A percentile compares a stretch with the other conserved stretches of the same genome.
phyloP scores from a whole-genome alignment of 2,329 filamentous ascomycete genomes.

The Aspergillus chevalieri region DNA sequence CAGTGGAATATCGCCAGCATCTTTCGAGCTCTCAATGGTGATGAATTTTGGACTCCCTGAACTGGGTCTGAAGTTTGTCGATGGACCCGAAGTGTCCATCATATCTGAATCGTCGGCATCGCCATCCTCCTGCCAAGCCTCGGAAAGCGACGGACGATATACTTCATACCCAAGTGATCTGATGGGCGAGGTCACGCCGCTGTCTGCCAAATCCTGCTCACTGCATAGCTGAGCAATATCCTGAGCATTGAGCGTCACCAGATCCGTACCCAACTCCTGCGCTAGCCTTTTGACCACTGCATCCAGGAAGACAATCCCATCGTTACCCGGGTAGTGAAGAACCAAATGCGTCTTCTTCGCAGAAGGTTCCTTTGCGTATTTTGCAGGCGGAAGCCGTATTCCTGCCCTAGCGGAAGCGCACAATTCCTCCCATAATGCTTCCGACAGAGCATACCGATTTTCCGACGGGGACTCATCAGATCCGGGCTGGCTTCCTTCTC shows the following conservation, averaged over 20 bases:
- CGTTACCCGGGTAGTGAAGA: constrained; percentile 54
- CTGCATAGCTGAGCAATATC: constrained; percentile 41
- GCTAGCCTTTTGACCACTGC: constrained; percentile 60
- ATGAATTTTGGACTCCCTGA: constrained; percentile 24
- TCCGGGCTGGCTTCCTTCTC: constrained; percentile 12
- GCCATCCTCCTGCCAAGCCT: constrained; percentile 31
- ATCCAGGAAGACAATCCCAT: constrained; percentile 51
- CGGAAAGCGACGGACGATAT: constrained; percentile 33
- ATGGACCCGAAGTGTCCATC: constrained; percentile 11
- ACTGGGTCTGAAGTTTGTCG: constrained; percentile 15
- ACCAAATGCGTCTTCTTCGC: constrained; percentile 52
- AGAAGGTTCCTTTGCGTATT: constrained; percentile 42
- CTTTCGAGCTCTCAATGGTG: constrained; percentile 27
- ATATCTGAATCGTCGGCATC: constrained; percentile 41
- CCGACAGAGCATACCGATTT: constrained; percentile 34
- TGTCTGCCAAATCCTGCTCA: constrained; percentile 36
- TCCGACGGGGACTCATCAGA: constrained; percentile 12
- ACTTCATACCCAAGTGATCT: constrained; percentile 51
- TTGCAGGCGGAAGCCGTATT: constrained; percentile 36
- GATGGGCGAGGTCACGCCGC: constrained; percentile 28
- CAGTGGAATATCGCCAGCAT: constrained; percentile 26
- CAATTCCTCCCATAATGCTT: constrained; percentile 44
- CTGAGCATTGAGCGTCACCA: constrained; percentile 41
- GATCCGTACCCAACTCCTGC: constrained; percentile 44
- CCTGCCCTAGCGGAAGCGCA: constrained; percentile 47